A percentile compares a stretch with the other conserved stretches of the same genome.
phyloP scores from a whole-genome alignment of 495 filamentous ascomycete species.

The Saxispiralis lemnorum region DNA sequence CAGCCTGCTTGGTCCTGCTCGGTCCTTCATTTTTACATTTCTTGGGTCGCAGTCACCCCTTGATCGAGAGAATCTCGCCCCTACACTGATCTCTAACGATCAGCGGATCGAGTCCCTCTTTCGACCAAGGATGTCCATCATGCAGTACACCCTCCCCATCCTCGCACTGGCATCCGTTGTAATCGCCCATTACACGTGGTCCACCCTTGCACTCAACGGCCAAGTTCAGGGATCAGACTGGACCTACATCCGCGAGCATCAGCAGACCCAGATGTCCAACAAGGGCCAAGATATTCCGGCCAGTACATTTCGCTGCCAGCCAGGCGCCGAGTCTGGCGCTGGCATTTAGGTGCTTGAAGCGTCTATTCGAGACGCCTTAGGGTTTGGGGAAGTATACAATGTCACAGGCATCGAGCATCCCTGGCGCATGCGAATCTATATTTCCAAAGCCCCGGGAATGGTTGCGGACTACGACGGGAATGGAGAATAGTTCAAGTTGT shows the following conservation, averaged over 20 bases:
- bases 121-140: no score
- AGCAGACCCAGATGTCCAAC: conserved; percentile 14
- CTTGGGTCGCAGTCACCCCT: no score
- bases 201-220: conserved; percentile 17
- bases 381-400: conserved; percentile 17
- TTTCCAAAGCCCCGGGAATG: conserved; percentile 13
- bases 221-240: conserved; percentile 15
- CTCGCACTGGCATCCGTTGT: conserved; percentile 3
- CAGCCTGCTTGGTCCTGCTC: no score
- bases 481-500: conserved; percentile 17
- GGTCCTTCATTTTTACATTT: no score
- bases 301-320: conserved; percentile 16
- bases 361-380: conserved; percentile 10
- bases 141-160: no score
- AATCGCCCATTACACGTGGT: conserved; percentile 17
- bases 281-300: conserved; percentile 13
- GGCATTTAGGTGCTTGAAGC: conserved; percentile 15
- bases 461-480: conserved; percentile 15
- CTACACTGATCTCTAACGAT: no score
- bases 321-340: conserved; percentile 12
- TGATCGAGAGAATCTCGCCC: no score
- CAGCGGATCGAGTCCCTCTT: no score
- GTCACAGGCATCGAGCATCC: conserved; percentile 17
- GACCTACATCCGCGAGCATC: conserved; percentile 16
- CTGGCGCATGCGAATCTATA: conserved; percentile 15